Evolutionary conservation across 2,329 filamentous ascomycete genomes (phyloP).

Genomic region (Claviceps digitariae): DNA sequence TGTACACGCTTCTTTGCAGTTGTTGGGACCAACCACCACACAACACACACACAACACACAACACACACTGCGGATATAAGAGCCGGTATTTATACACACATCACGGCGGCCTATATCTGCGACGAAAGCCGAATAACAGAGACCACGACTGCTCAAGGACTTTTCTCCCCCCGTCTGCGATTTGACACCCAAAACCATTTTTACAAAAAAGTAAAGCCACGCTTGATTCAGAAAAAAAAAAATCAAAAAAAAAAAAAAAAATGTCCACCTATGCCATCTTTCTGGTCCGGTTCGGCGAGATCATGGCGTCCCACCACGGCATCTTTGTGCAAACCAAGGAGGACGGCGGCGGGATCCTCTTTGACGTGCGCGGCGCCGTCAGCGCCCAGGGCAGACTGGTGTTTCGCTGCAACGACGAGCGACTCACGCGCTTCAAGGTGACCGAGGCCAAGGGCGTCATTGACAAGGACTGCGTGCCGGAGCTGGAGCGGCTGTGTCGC

Average conservation of each 20-base stretch:
- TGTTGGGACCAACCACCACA: no score
- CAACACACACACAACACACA: no score
- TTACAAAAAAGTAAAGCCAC: no score
- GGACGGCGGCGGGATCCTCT: constrained; percentile 3
- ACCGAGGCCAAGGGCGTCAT: constrained; percentile 2
- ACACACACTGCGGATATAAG: no score
- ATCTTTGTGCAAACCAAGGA: constrained; percentile 4
- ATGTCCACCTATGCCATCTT: not conserved
- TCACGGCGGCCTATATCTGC: no score
- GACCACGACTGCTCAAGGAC: no score
- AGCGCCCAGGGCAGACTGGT: constrained; percentile 2
- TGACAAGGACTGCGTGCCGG: not conserved
- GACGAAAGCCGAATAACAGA: no score
- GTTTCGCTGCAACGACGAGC: constrained; percentile 1
- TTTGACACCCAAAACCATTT: no score
- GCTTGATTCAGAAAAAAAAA: not conserved
- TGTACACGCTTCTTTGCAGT: no score
- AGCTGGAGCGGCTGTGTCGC: constrained; percentile 1
- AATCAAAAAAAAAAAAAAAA: not conserved
- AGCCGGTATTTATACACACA: no score
- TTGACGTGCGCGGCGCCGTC: constrained; percentile 4
- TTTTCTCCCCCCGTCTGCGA: no score
- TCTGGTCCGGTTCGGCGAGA: constrained; percentile 2
- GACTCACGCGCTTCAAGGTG: constrained; percentile 1
- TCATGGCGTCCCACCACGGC: not conserved